Evolutionary conservation across 257 asterid genomes (phyloP).

Genomic region (Jacaranda copaia): DNA sequence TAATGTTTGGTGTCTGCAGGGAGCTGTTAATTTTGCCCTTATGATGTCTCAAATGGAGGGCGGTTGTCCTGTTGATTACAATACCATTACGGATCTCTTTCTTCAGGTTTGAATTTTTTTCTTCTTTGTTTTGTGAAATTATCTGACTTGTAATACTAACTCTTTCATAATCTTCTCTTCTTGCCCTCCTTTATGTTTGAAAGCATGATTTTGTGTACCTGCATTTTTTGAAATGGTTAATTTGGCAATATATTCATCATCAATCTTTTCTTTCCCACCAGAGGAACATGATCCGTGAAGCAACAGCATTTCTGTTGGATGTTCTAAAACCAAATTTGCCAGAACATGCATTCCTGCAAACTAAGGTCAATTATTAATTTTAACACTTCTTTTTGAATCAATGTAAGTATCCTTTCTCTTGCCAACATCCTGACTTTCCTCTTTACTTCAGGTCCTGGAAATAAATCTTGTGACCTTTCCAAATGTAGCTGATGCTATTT

Average conservation of each 20-base stretch:
- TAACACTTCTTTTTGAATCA: conserved; percentile 19
- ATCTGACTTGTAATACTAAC: neutral
- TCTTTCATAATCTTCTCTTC: neutral
- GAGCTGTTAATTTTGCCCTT: conserved; percentile 96
- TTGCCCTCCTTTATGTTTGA: neutral
- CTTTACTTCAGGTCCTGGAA: conserved; percentile 78
- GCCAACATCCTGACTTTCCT: conserved; percentile 27
- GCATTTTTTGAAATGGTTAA: neutral
- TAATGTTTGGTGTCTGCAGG: conserved; percentile 55
- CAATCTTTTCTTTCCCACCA: conserved; percentile 39
- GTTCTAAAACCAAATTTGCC: conserved; percentile 94
- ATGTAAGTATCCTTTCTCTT: neutral
- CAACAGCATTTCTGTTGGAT: conserved; percentile 95
- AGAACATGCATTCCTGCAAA: conserved; percentile 87
- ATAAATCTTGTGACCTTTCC: conserved; percentile 96
- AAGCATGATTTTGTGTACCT: conserved; percentile 2
- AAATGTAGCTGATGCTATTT: conserved; percentile 98
- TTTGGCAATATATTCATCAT: conserved; percentile 24
- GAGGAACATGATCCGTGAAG: conserved; percentile 98
- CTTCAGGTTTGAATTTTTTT: conserved; percentile 67
- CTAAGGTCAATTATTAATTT: conserved; percentile 64
- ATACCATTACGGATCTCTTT: conserved; percentile 93
- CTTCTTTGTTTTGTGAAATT: conserved; percentile 9
- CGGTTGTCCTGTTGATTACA: conserved; percentile 94
- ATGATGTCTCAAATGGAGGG: conserved; percentile 99